Percentiles rank a stretch among this genome's conserved stretches.
Conservation (phyloP, 257 asterid genomes). For the Datura wrightii region DNA sequence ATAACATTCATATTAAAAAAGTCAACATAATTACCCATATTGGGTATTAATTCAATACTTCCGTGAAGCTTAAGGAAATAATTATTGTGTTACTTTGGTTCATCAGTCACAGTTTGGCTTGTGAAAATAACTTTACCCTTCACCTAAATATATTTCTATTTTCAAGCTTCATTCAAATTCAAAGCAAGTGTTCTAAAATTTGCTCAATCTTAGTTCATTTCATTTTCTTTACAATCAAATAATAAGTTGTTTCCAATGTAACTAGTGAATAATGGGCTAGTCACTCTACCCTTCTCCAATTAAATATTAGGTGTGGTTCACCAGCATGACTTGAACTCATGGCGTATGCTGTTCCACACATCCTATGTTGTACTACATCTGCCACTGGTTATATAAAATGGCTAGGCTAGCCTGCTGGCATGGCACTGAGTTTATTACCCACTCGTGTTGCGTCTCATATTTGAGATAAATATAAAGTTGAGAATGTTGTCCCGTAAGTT, state of each 20-base stretch:
- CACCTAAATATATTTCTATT: background rate
- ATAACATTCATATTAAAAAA: background rate
- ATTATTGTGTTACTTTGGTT: background rate
- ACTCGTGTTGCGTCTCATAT: background rate
- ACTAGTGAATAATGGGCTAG: background rate
- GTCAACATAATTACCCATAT: background rate
- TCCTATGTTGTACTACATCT: background rate
- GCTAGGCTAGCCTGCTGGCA: conserved; percentile 11
- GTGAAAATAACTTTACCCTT: background rate
- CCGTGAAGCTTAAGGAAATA: background rate
- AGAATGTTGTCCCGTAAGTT: background rate
- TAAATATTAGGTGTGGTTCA: background rate
- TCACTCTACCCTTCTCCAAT: background rate
- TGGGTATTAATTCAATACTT: background rate
- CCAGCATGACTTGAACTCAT: background rate
- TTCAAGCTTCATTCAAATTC: conserved; percentile 15
- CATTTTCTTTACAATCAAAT: background rate
- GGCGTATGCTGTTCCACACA: background rate
- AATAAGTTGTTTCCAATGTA: background rate
- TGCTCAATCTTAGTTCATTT: background rate
- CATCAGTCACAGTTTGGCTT: background rate
- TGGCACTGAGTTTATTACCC: background rate
- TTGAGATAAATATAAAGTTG: background rate
- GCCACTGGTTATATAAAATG: background rate
- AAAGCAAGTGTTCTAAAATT: background rate